These are phyloP conservation scores for Sisymbrium irio DNA, from an alignment of 345 rosid genomes.

Conservation along the genomic window DNA sequence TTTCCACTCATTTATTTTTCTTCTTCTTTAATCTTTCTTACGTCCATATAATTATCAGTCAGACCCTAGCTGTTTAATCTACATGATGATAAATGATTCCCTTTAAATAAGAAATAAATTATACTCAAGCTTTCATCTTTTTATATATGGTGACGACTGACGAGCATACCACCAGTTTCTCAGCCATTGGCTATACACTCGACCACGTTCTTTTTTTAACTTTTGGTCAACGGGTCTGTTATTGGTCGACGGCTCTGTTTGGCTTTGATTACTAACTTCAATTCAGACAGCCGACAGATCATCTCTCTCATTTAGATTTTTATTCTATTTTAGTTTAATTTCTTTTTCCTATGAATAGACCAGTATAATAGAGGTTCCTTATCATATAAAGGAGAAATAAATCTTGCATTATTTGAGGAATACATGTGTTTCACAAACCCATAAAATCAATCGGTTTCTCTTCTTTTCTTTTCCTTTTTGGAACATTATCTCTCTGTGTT, in stretches of 20 bases:
- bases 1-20: too few relatives aligned
- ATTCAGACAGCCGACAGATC: conserved; percentile 25
- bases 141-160: neutral
- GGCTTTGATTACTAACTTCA: neutral
- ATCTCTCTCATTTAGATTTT: neutral
- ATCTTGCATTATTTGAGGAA: neutral
- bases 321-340: neutral
- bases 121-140: neutral
- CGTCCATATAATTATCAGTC: too few relatives aligned
- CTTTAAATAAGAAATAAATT: neutral
- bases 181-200: conserved; percentile 5
- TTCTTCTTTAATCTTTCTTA: too few relatives aligned
- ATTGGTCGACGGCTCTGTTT: conserved; percentile 8
- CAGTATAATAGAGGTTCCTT: neutral
- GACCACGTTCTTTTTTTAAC: neutral
- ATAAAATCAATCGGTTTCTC: neutral
- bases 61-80: neutral
- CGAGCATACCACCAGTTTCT: conserved; percentile 4
- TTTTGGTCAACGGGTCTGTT: neutral
- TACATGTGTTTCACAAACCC: conserved; percentile 12
- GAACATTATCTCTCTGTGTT: conserved; percentile 8
- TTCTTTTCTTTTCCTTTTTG: neutral
- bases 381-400: neutral
- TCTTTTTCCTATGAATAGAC: neutral
- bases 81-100: neutral